Conservation (phyloP, 768 basidiomycete genomes). For the Pisolithus microcarpus region DNA sequence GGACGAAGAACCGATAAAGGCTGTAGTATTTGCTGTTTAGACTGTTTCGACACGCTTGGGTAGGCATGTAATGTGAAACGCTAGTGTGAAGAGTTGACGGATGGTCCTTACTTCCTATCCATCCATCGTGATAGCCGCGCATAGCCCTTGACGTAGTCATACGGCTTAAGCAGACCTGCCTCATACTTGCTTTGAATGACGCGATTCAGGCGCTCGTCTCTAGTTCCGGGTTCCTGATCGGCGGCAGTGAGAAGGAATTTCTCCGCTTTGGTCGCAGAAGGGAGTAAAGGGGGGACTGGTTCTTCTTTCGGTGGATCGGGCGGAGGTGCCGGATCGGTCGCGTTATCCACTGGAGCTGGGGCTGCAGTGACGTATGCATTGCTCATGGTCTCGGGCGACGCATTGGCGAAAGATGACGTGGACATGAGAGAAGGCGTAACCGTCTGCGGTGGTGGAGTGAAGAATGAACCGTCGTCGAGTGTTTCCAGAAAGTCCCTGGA, state of each 20-base stretch:
- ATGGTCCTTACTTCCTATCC: conserved; percentile 69
- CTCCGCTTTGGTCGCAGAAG: conserved; percentile 76
- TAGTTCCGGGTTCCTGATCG: conserved; percentile 85
- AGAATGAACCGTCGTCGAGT: conserved; percentile 77
- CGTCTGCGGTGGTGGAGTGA: conserved; percentile 49
- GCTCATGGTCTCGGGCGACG: conserved; percentile 5
- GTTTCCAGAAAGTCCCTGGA: conserved; percentile 82
- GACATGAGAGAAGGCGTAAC: conserved; percentile 45
- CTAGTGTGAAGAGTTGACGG: not conserved
- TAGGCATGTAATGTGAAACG: not conserved
- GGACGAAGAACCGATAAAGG: conserved; percentile 80
- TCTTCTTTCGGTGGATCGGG: conserved; percentile 29
- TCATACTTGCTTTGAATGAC: conserved; percentile 97
- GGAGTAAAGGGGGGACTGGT: conserved; percentile 48
- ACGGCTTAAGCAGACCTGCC: conserved; percentile 89
- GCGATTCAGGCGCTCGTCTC: conserved; percentile 82
- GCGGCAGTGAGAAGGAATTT: conserved; percentile 89
- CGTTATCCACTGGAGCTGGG: conserved; percentile 12
- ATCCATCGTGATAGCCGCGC: conserved; percentile 89
- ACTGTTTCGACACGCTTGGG: conserved; percentile 76
- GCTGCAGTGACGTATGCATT: conserved; percentile 13
- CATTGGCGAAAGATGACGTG: conserved; percentile 25
- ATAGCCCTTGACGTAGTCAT: conserved; percentile 96
- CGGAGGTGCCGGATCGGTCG: conserved; percentile 19
- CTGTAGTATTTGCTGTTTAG: conserved; percentile 86